Evolutionary conservation across 352 stramenopile species (phyloP), one percentile per base, ranked within the genome.

Genomic region (Phytophthora fragariaefolia): DNA sequence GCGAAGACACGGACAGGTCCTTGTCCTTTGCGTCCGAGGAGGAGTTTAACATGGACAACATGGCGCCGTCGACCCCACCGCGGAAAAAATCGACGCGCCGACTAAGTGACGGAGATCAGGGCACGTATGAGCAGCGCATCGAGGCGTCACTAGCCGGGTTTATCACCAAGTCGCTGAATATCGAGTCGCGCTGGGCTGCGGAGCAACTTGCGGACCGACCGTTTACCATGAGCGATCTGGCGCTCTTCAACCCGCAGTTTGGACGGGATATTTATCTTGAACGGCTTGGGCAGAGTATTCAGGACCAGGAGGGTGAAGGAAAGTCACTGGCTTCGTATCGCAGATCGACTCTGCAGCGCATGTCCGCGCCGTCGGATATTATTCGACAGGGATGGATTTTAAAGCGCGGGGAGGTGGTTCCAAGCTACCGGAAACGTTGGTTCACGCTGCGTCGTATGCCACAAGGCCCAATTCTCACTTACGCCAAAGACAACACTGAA

Each of bases 381-480:
- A 77, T 79, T 45, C 66, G 74, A 26, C 83, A 96, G 58, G 87
- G 87, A 26, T 94, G 87, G 87, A 74, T 96, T 45, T 72, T 87
- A 40, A 96, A 96, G 68, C 81, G 82, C 10, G 87, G 80, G 10
- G 83, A 89, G 32, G 81, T 94, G 23, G 81, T 96, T 45, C 85
- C 71, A 1, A 93, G 76, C 50, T 96, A 87, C 79, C 79, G 89
- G 46, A 90, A 89, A 53, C 84, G 87, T 4, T 96, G 85, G 85
- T 91, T 96, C 63, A 92, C 74, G 45, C 70, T 96, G 17, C 83
- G 82, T 24, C 74, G 74, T 23, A 95, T 90, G 87, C 71, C 83
- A 1, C 80, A 94, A 58, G 87, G 87, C 24, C 85, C 84, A 7
- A 82, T 91, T 70, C 63, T 96, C 28, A 93, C 84, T 13, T 96